Evolutionary conservation across 2,329 filamentous ascomycete species (phyloP), one percentile per base, ranked within the genome.

Genomic region (Didymella sp.): DNA sequence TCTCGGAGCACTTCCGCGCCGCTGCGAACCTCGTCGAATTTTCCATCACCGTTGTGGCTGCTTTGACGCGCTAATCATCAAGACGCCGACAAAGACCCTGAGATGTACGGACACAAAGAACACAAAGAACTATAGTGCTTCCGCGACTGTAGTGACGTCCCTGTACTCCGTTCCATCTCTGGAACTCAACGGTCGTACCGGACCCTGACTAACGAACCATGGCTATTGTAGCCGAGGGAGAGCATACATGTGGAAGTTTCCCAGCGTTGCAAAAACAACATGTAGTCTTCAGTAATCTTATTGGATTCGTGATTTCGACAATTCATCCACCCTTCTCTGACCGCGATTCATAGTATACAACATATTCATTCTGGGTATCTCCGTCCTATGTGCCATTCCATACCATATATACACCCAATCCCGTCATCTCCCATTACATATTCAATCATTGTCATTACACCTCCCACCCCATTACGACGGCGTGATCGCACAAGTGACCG

Each of bases 401-500:
- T 17, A 15, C 8, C 15, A 6, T 17, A 19, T 53, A 9, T 13
- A 38, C 19, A 38, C 4, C 11, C 15, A 47, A 17, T 15, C 11
- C 45, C 41, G 4, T 47, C 42, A 51, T 38, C 9, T 37, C 6
- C 15, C 30, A 43, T 28, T 19, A 27, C 13, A 44, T 9, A 9
- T n/a, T 28, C 27, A 12, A 11, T 7, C 31, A 19, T 19, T 15
- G 11, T 12, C 25, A 41, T 25, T 8, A 43, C 40, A 17, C 22
- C 6, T 7, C 3, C 12, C n/a, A 7, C 8, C 25, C 4, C 25
- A n/a, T n/a, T n/a, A n/a, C n/a, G n/a, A n/a, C n/a, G n/a, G n/a
- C n/a, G n/a, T n/a, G n/a, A n/a, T 56, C 13, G 51, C 61, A 65
- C 79, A 81, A 24, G 67, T 70, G 22, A 73, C 64, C 17, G 58